Percentiles rank a stretch among this genome's conserved stretches.
These are phyloP conservation scores for Tetrahymena thermophila DNA, from an alignment of 73 alveolate species.

Conservation along the genomic window DNA sequence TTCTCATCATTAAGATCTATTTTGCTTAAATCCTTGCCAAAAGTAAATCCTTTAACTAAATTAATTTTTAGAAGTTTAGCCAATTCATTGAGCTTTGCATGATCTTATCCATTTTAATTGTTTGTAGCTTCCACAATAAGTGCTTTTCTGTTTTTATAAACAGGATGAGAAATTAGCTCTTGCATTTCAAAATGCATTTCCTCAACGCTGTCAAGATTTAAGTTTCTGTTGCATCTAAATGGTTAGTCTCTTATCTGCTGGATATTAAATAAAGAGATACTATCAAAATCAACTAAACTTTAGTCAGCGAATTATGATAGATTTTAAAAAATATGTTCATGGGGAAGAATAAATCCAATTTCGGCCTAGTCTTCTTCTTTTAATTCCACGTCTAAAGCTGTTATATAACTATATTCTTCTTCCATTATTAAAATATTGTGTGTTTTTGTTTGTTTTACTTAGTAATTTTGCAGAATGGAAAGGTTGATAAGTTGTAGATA, in stretches of 20 bases:
- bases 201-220: background rate
- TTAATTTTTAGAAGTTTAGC: background rate
- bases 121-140: background rate
- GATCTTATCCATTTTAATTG: background rate
- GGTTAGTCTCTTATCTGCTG: background rate
- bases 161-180: background rate
- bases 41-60: background rate
- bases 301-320: background rate
- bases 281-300: background rate
- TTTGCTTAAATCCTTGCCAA: background rate
- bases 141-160: background rate
- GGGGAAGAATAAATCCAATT: background rate
- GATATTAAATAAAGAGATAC: background rate
- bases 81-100: background rate
- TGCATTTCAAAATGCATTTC: background rate
- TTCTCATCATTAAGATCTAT: background rate
- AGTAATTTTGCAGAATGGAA: background rate
- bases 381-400: background rate
- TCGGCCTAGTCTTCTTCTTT: background rate
- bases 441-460: background rate
- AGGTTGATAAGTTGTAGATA: background rate
- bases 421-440: background rate
- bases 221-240: background rate
- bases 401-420: background rate
- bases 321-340: background rate